Percentiles rank a stretch among this genome's conserved stretches.
phyloP scores from a whole-genome alignment of 2,329 filamentous ascomycete species.

The Beauveria pseudobassiana region DNA sequence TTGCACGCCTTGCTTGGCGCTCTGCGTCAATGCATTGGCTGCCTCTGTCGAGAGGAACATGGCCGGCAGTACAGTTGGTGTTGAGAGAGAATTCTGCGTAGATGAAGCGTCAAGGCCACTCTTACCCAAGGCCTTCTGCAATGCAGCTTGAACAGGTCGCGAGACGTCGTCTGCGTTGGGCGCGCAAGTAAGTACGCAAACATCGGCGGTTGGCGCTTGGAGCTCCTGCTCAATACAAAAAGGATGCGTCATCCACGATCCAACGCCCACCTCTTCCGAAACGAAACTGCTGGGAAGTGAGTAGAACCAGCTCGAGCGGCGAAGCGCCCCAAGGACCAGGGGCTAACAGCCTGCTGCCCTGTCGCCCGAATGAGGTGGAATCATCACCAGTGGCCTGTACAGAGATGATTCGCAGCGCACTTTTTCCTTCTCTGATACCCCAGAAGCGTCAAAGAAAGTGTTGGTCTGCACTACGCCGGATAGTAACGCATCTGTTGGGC shows the following conservation, averaged over 20 bases:
- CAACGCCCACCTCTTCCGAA: neutral
- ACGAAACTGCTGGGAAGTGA: constrained; percentile 1
- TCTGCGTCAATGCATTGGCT: neutral
- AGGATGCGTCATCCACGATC: neutral
- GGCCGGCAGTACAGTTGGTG: too few relatives aligned
- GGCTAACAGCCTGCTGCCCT: neutral
- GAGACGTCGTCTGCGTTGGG: neutral
- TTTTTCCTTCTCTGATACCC: neutral
- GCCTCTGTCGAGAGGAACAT: neutral
- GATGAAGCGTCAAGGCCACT: neutral
- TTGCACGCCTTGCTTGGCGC: neutral
- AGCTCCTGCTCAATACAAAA: neutral
- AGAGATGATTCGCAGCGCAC: neutral
- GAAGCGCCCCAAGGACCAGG: constrained; percentile 3
- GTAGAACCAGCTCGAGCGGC: neutral
- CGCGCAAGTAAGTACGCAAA: neutral
- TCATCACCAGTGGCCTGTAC: neutral
- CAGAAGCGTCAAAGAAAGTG: neutral
- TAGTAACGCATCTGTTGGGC: neutral
- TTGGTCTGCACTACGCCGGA: neutral
- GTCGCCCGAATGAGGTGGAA: neutral
- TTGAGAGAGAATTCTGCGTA: neutral
- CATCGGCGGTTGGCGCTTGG: neutral
- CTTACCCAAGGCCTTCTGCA: neutral
- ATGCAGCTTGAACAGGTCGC: neutral